Base-by-base conservation (phyloP, 352 stramenopile genomes). In the Pythium phragmiticola region DNA sequence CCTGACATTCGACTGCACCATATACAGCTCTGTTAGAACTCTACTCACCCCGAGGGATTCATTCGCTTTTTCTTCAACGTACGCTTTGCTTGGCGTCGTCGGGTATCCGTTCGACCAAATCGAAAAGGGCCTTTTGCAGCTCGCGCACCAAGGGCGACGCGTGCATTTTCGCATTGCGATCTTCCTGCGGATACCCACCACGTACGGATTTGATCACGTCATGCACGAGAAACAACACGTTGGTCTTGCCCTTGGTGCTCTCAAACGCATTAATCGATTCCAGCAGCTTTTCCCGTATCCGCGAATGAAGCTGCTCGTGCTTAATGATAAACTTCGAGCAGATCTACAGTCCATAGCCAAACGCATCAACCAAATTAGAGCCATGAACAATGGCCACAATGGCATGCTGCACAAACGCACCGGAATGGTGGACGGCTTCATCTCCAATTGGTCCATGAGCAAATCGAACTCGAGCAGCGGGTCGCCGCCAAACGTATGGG, bases 381-480 rank as follows among this genome's bases (percentile, higher is more conserved):
- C 19, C 12, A 13, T 51, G n/a, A 33, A 1, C 14, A 37, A 28
- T 43, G 11, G 30, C 37, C n/a, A 28, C 19, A 66, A 51, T 54
- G 39, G 48, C 30, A 57, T 11, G 37, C 19, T 17, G 30, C 7
- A 26, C 21, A 54, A 55, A 75, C 78, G 51, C 69, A 94, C 84
- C 70, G 91, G 84, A 71, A 94, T 92, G 11, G 82, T 85, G 5
- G 86, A 92, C 21, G 84, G 82, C 36, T 92, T 95, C 12, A 84
- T 95, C 67, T 92, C 84, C 36, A 92, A 75, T 53, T 92, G 86
- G 52, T 95, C 84, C 48, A 93, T 80, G 3, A 95, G 57, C 66
- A 95, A 73, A 52, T 95, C 86, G 57, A 95, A 91, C 57, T 95
- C 84, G 34, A 95, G 73, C 77, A 95, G 83, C 30, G 86, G 84